A percentile compares a stretch with the other conserved stretches of the same genome.
phyloP scores from a whole-genome alignment of 257 asterid species.

The Anisodus tanguticus region DNA sequence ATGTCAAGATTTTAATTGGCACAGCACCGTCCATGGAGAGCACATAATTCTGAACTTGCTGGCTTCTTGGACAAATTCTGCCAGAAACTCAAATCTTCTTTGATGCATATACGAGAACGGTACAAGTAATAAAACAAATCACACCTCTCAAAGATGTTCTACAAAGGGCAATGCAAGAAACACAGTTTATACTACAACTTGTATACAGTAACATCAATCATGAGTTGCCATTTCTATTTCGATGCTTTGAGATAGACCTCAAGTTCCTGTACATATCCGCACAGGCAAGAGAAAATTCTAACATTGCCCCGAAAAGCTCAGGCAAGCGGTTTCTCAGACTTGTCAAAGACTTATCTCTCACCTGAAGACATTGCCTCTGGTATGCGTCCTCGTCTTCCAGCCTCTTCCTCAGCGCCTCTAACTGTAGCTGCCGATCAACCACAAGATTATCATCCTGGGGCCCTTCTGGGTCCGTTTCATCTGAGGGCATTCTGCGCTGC shows the following conservation, averaged over 20 bases:
- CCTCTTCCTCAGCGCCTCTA: slow-evolving; percentile 59
- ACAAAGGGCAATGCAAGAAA: neutral
- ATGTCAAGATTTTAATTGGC: neutral
- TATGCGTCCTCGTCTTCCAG: slow-evolving; percentile 70
- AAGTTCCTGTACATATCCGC: slow-evolving; percentile 78
- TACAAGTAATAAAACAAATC: slow-evolving; percentile 15
- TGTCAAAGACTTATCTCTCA: slow-evolving; percentile 75
- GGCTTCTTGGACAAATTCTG: slow-evolving; percentile 1
- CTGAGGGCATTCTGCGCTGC: slow-evolving; percentile 68
- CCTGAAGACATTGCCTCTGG: slow-evolving; percentile 72
- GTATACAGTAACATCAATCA: slow-evolving; percentile 24
- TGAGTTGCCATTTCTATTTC: slow-evolving; percentile 41
- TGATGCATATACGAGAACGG: neutral
- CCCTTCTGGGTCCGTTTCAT: slow-evolving; percentile 69
- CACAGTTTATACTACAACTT: slow-evolving; percentile 5
- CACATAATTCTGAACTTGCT: slow-evolving; percentile 9
- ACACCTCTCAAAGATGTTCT: neutral
- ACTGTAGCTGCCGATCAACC: slow-evolving; percentile 54
- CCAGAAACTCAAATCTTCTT: neutral
- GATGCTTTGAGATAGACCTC: slow-evolving; percentile 54
- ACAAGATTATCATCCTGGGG: slow-evolving; percentile 46
- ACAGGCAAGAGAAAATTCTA: slow-evolving; percentile 78
- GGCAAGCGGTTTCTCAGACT: slow-evolving; percentile 81
- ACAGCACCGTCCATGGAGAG: neutral
- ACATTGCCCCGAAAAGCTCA: slow-evolving; percentile 64